Conservation (phyloP, 768 basidiomycete species). For the Cytidiella melzeri region DNA sequence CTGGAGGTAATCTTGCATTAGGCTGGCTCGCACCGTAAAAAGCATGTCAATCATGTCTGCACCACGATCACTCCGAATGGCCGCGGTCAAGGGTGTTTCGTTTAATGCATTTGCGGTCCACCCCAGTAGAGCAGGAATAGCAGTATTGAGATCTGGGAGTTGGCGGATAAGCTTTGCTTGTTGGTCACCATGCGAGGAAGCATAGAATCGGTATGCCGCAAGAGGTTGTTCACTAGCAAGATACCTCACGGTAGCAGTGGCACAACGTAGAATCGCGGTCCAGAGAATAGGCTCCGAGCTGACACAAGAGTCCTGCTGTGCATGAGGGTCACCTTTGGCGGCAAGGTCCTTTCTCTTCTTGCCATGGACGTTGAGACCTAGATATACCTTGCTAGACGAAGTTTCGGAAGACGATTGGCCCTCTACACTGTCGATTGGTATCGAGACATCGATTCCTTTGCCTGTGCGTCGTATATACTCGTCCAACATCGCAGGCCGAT, state of each 20-base stretch:
- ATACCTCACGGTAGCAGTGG: slow-evolving; percentile 38
- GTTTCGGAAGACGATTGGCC: slow-evolving; percentile 20
- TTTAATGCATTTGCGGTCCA: slow-evolving; percentile 41
- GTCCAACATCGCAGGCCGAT: slow-evolving; percentile 47
- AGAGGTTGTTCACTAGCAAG: slow-evolving; percentile 40
- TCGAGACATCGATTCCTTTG: slow-evolving; percentile 14
- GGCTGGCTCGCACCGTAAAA: slow-evolving; percentile 34
- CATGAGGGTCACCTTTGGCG: slow-evolving; percentile 41
- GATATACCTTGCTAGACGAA: slow-evolving; percentile 42
- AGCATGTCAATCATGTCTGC: slow-evolving; percentile 39
- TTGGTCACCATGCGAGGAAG: slow-evolving; percentile 34
- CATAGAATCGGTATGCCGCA: slow-evolving; percentile 46
- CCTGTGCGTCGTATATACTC: slow-evolving; percentile 52
- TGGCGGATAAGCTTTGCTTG: slow-evolving; percentile 38
- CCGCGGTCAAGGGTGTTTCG: slow-evolving; percentile 47
- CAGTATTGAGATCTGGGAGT: slow-evolving; percentile 32
- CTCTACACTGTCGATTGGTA: slow-evolving; percentile 28
- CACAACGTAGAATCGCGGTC: slow-evolving; percentile 32
- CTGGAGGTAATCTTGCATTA: slow-evolving; percentile 38
- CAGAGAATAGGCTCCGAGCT: slow-evolving; percentile 30
- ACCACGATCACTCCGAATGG: slow-evolving; percentile 31
- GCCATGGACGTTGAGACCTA: slow-evolving; percentile 58
- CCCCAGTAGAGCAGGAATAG: slow-evolving; percentile 45
- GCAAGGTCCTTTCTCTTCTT: slow-evolving; percentile 54
- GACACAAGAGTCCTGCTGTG: neutral